phyloP scores from a whole-genome alignment of 164 flowering plant genomes.

The Magnolia kwangsiensis region DNA sequence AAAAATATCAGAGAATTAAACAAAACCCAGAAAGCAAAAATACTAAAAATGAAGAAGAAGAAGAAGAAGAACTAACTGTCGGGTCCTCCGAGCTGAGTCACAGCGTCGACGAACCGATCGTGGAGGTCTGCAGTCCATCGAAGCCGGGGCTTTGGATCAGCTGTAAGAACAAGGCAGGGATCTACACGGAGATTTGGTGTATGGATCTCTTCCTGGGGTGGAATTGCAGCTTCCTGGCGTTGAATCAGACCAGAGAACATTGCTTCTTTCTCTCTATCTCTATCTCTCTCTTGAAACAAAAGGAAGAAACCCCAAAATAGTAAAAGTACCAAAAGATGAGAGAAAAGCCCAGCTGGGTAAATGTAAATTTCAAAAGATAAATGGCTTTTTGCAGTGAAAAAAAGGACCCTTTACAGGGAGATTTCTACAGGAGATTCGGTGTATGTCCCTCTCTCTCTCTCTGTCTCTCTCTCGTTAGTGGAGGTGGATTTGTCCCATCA shows the following conservation, averaged over 20 bases:
- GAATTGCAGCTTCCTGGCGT: background rate
- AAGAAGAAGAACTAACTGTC: slow-evolving; percentile 31
- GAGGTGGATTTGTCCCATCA: background rate
- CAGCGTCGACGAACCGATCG: slow-evolving; percentile 51
- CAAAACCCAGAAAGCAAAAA: no score
- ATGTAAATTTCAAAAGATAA: background rate
- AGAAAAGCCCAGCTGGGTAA: background rate
- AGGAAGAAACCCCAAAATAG: background rate
- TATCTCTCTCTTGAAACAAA: background rate
- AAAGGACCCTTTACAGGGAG: background rate
- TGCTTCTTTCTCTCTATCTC: background rate
- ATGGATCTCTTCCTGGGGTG: slow-evolving; percentile 2
- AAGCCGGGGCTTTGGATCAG: slow-evolving; percentile 51
- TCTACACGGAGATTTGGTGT: slow-evolving; percentile 42
- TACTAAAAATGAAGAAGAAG: background rate
- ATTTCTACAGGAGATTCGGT: background rate
- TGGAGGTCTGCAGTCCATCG: slow-evolving; percentile 59
- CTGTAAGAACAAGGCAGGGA: slow-evolving; percentile 44
- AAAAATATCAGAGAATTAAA: no score
- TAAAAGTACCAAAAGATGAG: background rate
- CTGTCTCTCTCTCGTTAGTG: background rate
- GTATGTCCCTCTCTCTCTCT: background rate
- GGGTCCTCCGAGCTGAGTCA: slow-evolving; percentile 55
- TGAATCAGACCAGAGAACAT: slow-evolving; percentile 3
- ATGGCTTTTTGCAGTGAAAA: background rate